Base-by-base conservation (phyloP, 2,329 filamentous ascomycete genomes). In the Madurella fahalii region DNA sequence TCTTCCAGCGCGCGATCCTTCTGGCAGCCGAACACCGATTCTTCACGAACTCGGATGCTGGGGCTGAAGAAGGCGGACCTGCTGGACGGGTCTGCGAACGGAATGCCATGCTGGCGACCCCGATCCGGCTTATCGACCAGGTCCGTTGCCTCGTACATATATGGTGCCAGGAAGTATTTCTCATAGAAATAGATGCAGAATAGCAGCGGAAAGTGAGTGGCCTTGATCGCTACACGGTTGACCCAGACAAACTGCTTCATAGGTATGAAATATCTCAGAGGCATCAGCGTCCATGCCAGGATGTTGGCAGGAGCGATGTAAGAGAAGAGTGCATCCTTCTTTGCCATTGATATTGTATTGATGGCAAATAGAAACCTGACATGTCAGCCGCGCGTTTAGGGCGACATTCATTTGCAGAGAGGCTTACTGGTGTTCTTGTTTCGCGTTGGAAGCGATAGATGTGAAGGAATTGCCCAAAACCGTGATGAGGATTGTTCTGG, bases 381-480 rank as follows among this genome's bases (percentile, higher is more conserved):
- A 11, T 9, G 45, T 60, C 64, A 58, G 63, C 39, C 8, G 51
- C 7, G 16, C 2, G 25, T 25, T 7, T 25, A 25, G 25, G 25
- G 25, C 25, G 25, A 13, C 9, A 32, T 2, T 31, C 16, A n/a
- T 25, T 41, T 7, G 15, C 1, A 30, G 16, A n/a, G 0, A 43
- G 17, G 67, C 79, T 63, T 69, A 82, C 76, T 86, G 83, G 58
- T 96, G 92, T 71, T 96, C 93, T 68, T 96, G 88, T 52, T 90
- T 90, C 8, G 92, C 91, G 67, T 96, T 96, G 49, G 90, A 90
- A 2, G 94, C 90, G 67, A 96, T 93, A 1, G 87, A 85, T 87
- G 95, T 95, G 74, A 96, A 97, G 0, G 90, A 95, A 67, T 96
- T 96, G 5, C 92, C 95, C 58, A 97, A 71, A n/a, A 97, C 93